Conservation (phyloP, 768 basidiomycete species). For the Macrolepiota dolichaula region DNA sequence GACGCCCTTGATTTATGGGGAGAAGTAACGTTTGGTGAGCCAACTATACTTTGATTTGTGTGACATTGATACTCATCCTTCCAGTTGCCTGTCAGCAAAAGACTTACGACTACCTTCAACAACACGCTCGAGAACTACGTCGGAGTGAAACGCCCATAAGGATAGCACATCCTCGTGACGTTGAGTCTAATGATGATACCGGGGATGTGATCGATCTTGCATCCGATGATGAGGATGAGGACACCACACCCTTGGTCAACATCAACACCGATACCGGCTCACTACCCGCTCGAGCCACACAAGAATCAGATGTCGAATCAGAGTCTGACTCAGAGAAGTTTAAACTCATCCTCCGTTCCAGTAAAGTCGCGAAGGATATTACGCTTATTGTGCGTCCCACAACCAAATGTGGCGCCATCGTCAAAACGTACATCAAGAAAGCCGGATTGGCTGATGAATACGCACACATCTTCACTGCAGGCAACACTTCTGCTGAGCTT, state of each 20-base stretch:
- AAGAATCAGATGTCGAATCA: slow-evolving; percentile 36
- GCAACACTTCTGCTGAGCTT: slow-evolving; percentile 2
- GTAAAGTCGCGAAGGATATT: slow-evolving; percentile 47
- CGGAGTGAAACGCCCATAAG: slow-evolving; percentile 3
- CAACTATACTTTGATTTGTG: slow-evolving; percentile 5
- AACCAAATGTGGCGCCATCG: slow-evolving; percentile 73
- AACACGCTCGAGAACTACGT: slow-evolving; percentile 18
- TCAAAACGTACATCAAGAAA: slow-evolving; percentile 71
- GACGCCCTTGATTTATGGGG: slow-evolving; percentile 63
- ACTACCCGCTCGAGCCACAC: slow-evolving; percentile 13
- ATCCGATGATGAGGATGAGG: slow-evolving; percentile 19
- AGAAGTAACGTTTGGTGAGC: slow-evolving; percentile 61
- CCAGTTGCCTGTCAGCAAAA: slow-evolving; percentile 64
- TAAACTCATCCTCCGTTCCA: slow-evolving; percentile 64
- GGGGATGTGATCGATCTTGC: slow-evolving; percentile 19
- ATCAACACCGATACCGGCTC: slow-evolving; percentile 7
- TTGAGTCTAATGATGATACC: slow-evolving; percentile 15
- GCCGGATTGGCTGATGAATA: slow-evolving; percentile 59
- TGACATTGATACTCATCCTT: background rate
- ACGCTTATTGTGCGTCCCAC: slow-evolving; percentile 68
- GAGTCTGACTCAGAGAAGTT: slow-evolving; percentile 53
- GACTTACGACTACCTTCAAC: slow-evolving; percentile 62
- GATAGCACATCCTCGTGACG: slow-evolving; percentile 9
- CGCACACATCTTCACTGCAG: slow-evolving; percentile 28
- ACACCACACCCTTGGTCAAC: background rate